Base-by-base conservation (phyloP, 352 stramenopile species). In the Phytophthora megakarya region DNA sequence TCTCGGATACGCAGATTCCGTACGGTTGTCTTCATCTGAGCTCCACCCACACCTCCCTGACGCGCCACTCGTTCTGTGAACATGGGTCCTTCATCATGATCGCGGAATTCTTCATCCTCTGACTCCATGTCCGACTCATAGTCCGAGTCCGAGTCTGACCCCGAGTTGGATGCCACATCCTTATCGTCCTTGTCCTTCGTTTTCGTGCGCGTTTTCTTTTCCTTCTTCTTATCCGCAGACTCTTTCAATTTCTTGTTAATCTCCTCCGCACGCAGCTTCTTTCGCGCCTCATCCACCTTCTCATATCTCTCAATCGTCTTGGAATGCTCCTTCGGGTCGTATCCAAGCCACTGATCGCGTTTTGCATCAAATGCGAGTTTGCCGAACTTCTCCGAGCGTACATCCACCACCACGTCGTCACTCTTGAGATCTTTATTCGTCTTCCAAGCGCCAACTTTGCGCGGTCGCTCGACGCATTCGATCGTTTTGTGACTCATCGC, bases 1-100 rank as follows among this genome's bases (percentile, higher is more conserved):
- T 99, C 98, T 53, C 98, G 93, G 70, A 99, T 99, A 19, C 98
- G 93, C 33, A 99, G 78, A 72, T 99, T 99, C 1, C 97, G 90
- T 35, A 98, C 96, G 5, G 80, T 95, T 3, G 96, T 97, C 81
- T 98, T 99, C 96, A 99, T 99, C 81, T 99, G 93, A 22, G 96
- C 95, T n/a, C 96, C 96, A 45, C 97, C 96, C 3, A 99, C 89
- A 67, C 96, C 97, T 63, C 96, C 96, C 69, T 99, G 96, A 7
- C 96, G 81, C 12, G 95, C 96, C 11, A 99, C 84, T 12, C 95
- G 95, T 22, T 97, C 93, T 3, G 95, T 92, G 59, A 98, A 98
- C 68, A 98, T 89, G 35, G 89, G 92, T 3, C 89, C 92, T 78
- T 98, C 86, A 46, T 97, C 91, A 55, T 97, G 93, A 38, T 90